phyloP scores from a whole-genome alignment of 495 filamentous ascomycete species.

The Neurospora sp. region DNA sequence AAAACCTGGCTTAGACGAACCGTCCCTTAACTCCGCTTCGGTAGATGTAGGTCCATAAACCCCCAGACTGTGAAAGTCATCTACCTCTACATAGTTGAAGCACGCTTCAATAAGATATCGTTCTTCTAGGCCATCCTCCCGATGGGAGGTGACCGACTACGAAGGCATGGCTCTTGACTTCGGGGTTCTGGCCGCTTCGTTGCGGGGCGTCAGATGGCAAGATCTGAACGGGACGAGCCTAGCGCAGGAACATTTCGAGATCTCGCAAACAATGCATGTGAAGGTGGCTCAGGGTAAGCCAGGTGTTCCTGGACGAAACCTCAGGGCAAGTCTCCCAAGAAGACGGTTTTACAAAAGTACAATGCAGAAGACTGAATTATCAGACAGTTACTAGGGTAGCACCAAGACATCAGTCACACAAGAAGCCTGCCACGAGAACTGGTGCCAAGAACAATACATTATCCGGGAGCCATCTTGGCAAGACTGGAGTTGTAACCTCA shows the following conservation, averaged over 20 bases:
- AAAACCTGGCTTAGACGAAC: no score
- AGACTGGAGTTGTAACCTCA: neutral
- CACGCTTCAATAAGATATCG: no score
- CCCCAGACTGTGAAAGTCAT: no score
- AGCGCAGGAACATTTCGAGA: neutral
- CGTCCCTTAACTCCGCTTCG: no score
- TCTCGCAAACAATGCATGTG: neutral
- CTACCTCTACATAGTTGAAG: no score
- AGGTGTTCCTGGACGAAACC: neutral
- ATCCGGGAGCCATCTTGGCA: neutral
- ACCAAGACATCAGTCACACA: neutral
- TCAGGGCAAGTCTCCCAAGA: neutral
- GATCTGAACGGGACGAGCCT: neutral
- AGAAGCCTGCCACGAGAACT: neutral
- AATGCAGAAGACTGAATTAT: neutral
- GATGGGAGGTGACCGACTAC: neutral
- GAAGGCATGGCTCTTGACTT: no score
- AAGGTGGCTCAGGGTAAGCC: neutral
- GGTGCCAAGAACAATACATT: neutral
- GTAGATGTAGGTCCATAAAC: no score
- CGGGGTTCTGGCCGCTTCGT: neutral
- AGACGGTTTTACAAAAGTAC: neutral
- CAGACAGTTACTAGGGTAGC: no score
- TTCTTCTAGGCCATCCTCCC: neutral
- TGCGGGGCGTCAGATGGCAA: neutral